These are phyloP conservation scores for Penicillium nordicum DNA, from an alignment of 2,329 filamentous ascomycete genomes.

Conservation along the genomic window DNA sequence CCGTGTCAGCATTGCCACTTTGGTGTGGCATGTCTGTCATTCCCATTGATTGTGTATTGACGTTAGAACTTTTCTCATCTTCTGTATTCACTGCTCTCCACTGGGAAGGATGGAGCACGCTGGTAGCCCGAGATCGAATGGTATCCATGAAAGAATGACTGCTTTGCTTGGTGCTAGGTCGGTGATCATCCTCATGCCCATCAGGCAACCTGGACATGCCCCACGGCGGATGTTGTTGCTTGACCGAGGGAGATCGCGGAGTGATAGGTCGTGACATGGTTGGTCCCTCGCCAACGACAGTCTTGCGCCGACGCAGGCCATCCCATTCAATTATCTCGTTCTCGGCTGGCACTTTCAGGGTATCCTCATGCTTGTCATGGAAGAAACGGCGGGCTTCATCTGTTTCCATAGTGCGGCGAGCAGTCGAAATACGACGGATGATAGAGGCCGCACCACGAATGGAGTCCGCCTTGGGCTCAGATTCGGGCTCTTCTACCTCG, in stretches of 20 bases:
- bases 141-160: conserved; percentile 38
- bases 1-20: conserved; percentile 47
- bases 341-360: conserved; percentile 72
- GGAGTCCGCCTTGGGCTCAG: conserved; percentile 92
- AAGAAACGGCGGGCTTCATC: conserved; percentile 75
- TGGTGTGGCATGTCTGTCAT: conserved; percentile 58
- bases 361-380: conserved; percentile 70
- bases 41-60: conserved; percentile 59
- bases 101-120: conserved; percentile 33
- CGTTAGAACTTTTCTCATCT: conserved; percentile 34
- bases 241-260: conserved; percentile 36
- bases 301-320: conserved; percentile 73
- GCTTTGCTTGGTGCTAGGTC: conserved; percentile 30
- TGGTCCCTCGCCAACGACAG: conserved; percentile 48
- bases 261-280: conserved; percentile 42
- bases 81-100: conserved; percentile 33
- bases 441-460: conserved; percentile 89
- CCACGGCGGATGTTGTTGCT: conserved; percentile 67
- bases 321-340: conserved; percentile 87
- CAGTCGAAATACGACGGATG: conserved; percentile 73
- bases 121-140: conserved; percentile 39
- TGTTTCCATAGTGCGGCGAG: conserved; percentile 72
- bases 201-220: conserved; percentile 85
- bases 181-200: conserved; percentile 47
- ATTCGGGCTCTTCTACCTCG: conserved; percentile 92